These are phyloP conservation scores for Botrytis cinerea DNA, from an alignment of 2,329 filamentous ascomycete genomes.

Conservation along the genomic window DNA sequence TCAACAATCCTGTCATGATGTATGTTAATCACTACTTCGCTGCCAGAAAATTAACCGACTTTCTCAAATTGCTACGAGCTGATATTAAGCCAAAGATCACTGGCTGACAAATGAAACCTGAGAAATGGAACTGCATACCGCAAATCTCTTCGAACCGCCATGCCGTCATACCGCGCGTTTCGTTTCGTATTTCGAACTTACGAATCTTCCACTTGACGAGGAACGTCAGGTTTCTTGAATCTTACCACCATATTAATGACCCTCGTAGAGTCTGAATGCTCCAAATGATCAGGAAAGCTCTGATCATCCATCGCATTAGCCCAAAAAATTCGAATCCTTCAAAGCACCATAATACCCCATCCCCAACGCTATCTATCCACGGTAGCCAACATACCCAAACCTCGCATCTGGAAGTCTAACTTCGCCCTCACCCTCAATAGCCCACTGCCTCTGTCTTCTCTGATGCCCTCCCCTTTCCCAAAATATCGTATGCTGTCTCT, in stretches of 20 bases:
- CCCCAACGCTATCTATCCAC: background rate
- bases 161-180: background rate
- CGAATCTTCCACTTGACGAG: background rate
- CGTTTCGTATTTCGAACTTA: background rate
- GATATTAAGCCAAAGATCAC: background rate
- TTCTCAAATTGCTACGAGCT: background rate
- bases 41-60: background rate
- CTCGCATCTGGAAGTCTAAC: background rate
- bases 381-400: background rate
- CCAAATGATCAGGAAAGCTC: background rate
- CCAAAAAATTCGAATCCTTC: background rate
- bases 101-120: background rate
- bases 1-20: background rate
- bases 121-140: background rate
- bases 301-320: background rate
- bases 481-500: background rate
- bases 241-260: background rate
- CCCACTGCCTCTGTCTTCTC: constrained; percentile 6
- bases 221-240: background rate
- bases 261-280: background rate
- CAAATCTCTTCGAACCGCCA: background rate
- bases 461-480: background rate
- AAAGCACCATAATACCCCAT: background rate
- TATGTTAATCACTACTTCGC: background rate
- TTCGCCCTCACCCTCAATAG: background rate